Conservation (phyloP, 345 rosid genomes). For the Populus simonii region DNA sequence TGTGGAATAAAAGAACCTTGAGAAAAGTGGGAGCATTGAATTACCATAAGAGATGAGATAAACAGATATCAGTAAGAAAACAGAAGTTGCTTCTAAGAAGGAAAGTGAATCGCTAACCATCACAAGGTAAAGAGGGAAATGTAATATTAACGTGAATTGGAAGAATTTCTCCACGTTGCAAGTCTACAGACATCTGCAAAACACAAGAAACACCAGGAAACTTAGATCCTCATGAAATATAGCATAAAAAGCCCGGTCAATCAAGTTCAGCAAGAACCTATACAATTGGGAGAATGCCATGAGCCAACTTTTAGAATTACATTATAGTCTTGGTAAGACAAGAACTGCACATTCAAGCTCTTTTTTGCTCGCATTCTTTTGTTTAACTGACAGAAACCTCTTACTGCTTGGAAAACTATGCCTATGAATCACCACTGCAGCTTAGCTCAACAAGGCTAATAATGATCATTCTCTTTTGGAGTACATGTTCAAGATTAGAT, state of each 20-base stretch:
- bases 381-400: not conserved
- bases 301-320: not conserved
- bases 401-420: not conserved
- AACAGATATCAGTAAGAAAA: conserved; percentile 1
- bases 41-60: not conserved
- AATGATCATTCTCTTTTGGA: not conserved
- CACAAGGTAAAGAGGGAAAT: conserved; percentile 86
- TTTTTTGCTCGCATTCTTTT: not conserved
- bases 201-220: conserved; percentile 2
- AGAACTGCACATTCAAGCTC: not conserved
- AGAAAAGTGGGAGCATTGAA: conserved; percentile 9
- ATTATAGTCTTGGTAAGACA: not conserved
- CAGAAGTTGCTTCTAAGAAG: not conserved
- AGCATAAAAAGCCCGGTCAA: not conserved
- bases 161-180: conserved; percentile 93
- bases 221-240: not conserved
- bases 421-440: not conserved
- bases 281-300: not conserved
- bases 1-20: not conserved
- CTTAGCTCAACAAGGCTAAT: not conserved
- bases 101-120: conserved; percentile 46
- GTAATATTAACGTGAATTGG: conserved; percentile 90
- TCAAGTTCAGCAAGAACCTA: not conserved
- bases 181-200: conserved; percentile 92
- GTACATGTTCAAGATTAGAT: not conserved